Percentiles rank a stretch among this genome's conserved stretches.
These are phyloP conservation scores for Fusarium sterilihyphosum DNA, from an alignment of 2,329 filamentous ascomycete genomes.

Conservation along the genomic window DNA sequence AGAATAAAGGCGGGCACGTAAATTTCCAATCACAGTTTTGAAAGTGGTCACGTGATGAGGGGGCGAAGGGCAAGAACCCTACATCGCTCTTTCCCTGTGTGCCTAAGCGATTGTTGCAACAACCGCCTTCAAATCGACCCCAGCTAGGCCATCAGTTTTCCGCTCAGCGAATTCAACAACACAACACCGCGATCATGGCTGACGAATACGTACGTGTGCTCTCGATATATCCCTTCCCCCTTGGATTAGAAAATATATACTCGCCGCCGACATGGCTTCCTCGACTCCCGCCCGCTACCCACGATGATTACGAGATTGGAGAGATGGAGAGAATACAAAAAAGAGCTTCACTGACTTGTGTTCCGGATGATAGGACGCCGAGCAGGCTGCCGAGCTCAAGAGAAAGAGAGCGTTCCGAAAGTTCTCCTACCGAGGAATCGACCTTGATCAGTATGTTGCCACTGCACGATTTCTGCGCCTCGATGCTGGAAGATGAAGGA, in stretches of 20 bases:
- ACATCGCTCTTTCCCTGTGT: slow-evolving; percentile 26
- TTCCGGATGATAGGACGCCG: slow-evolving; percentile 76
- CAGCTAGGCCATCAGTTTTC: slow-evolving; percentile 53
- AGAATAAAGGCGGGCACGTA: background rate
- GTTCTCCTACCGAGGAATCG: slow-evolving; percentile 99
- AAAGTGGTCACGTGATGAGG: background rate
- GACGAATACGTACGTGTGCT: slow-evolving; percentile 84
- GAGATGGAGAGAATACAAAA: slow-evolving; percentile 10
- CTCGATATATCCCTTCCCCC: slow-evolving; percentile 25
- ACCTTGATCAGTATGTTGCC: slow-evolving; percentile 93
- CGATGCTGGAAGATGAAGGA: slow-evolving; percentile 23
- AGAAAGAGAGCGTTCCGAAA: slow-evolving; percentile 99
- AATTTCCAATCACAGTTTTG: background rate
- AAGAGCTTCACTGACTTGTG: slow-evolving; percentile 45
- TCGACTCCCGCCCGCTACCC: slow-evolving; percentile 18
- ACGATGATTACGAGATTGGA: background rate
- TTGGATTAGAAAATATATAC: slow-evolving; percentile 1
- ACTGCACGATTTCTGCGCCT: slow-evolving; percentile 42
- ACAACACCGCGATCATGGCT: slow-evolving; percentile 75
- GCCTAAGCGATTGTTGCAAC: slow-evolving; percentile 19
- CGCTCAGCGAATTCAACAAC: slow-evolving; percentile 57
- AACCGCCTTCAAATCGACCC: slow-evolving; percentile 47
- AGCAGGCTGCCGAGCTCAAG: slow-evolving; percentile 99
- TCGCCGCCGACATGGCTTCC: slow-evolving; percentile 37
- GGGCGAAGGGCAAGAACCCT: slow-evolving; percentile 53